These are phyloP conservation scores for Plectranthus barbatus DNA, from an alignment of 257 asterid species.

Conservation along the genomic window DNA sequence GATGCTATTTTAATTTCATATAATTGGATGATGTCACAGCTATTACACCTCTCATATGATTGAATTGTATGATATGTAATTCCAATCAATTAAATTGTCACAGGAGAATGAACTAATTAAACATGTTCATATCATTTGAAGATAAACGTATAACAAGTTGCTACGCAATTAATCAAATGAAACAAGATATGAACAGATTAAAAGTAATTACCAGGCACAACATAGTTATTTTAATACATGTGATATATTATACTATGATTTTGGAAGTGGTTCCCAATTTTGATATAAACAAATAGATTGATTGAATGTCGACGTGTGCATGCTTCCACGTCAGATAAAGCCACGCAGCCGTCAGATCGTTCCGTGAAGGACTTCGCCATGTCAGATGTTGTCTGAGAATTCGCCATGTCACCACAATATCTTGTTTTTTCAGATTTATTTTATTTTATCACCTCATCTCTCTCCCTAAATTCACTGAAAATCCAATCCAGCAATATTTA, in stretches of 20 bases:
- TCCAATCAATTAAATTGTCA: neutral
- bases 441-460: too few species aligned
- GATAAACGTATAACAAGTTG: too few species aligned
- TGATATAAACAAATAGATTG: neutral
- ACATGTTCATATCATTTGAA: too few species aligned
- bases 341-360: conserved; percentile 17
- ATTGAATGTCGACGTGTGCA: conserved; percentile 6
- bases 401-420: neutral
- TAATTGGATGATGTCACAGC: neutral
- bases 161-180: too few species aligned
- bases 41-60: neutral
- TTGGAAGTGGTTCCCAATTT: neutral
- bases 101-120: too few species aligned
- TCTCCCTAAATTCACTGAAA: too few species aligned
- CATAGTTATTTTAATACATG: too few species aligned
- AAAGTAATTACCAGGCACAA: too few species aligned
- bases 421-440: too few species aligned
- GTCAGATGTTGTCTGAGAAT: conserved; percentile 5
- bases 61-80: neutral
- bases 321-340: conserved; percentile 12
- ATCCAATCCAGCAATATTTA: too few species aligned
- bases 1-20: neutral
- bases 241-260: too few species aligned
- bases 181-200: too few species aligned
- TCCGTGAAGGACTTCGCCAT: conserved; percentile 19